Conservation (phyloP, 768 basidiomycete species). For the Cubamyces sp. region DNA sequence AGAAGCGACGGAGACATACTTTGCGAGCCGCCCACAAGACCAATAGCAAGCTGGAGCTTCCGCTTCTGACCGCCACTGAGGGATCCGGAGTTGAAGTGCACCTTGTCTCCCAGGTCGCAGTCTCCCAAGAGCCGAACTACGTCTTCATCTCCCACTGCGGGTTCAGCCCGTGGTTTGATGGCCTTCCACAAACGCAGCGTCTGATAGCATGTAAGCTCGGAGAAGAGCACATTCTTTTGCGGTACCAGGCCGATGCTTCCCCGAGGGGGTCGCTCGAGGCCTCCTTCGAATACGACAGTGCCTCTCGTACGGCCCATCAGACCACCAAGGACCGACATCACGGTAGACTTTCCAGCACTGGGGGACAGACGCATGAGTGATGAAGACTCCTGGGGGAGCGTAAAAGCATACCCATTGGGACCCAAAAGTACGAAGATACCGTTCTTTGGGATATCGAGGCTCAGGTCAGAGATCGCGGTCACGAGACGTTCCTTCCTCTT, state of each 20-base stretch:
- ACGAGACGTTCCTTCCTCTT: conserved; percentile 50
- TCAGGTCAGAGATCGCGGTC: conserved; percentile 66
- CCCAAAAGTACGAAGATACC: conserved; percentile 80
- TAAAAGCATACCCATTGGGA: conserved; percentile 57
- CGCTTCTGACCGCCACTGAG: conserved; percentile 83
- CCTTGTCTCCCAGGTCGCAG: conserved; percentile 72
- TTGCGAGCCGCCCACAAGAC: conserved; percentile 74
- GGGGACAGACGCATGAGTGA: neutral
- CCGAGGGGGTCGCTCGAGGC: conserved; percentile 54
- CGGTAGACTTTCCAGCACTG: conserved; percentile 79
- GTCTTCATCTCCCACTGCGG: conserved; percentile 55
- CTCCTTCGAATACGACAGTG: conserved; percentile 57
- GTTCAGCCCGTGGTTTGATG: conserved; percentile 40
- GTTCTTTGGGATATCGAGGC: conserved; percentile 65
- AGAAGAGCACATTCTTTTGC: conserved; percentile 82
- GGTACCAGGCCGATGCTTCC: conserved; percentile 78
- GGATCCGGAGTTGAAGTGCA: conserved; percentile 62
- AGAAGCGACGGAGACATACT: conserved; percentile 52
- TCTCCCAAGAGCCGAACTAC: conserved; percentile 66
- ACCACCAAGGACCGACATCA: conserved; percentile 66
- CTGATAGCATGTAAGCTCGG: conserved; percentile 75
- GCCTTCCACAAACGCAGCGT: conserved; percentile 55
- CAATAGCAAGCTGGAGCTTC: conserved; percentile 81
- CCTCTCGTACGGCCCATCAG: conserved; percentile 63
- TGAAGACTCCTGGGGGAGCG: no score